Base-by-base conservation (phyloP, 305 asterid genomes). In the Solanum hybrid region DNA sequence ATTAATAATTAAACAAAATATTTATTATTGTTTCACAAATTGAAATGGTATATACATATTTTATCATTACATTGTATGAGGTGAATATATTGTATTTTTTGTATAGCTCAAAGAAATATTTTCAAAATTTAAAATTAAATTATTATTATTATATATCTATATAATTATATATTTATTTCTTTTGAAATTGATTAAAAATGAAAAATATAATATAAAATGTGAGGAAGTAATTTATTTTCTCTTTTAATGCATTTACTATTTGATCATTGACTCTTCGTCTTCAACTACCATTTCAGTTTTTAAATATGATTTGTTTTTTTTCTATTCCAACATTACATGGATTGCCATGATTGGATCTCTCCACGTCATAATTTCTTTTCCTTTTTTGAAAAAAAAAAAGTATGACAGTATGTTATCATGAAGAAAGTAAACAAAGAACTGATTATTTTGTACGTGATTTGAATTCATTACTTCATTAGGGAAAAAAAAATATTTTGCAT, bases 71-170 rank as follows among this genome's bases (percentile, higher is more conserved):
- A 4, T 42, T 19, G 9, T 60, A 19, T 19, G 71, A 6, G 26
- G 4, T 60, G 26, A 7, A 17, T 4, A 60, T 1, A 1, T 19
- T 60, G 0, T n/a, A 0, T n/a, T 9, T n/a, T 4, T 10, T n/a
- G 12, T 10, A 10, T 1, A 24, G 15, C 31, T 66, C 75, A 66
- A n/a, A 66, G 2, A 9, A 66, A 0, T 3, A 24, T 66, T 66
- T 66, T 72, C 10, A 27, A 12, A 72, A 6, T 72, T 73, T 72
- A 6, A 13, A 72, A 13, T 12, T 72, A 72, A 72, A 72, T 72
- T 72, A 69, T 69, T 10, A 26, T 69, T 51, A 56, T 19, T 19
- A 56, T 51, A 38, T 40, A 10, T n/a, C n/a, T n/a, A n/a, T n/a
- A n/a, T n/a, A n/a, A 56, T 19, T 19, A 56, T 56, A 40, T 40